phyloP scores from a whole-genome alignment of 106 monocot species.

The Narthecium ossifragum region DNA sequence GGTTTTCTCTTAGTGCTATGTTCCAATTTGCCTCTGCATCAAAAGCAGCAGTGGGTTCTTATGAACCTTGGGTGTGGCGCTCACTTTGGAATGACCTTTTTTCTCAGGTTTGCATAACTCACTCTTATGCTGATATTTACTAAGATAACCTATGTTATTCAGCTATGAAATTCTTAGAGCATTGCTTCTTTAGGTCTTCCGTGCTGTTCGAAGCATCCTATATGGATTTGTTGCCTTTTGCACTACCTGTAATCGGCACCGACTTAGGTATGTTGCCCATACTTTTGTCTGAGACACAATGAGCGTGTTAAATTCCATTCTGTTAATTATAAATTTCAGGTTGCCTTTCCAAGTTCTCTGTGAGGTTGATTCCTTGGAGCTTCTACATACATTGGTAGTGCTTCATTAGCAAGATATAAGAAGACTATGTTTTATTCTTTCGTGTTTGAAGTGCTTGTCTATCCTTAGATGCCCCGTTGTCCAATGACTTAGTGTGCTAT shows the following conservation, averaged over 20 bases:
- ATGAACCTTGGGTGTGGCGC: constrained; percentile 79
- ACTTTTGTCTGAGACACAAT: no score
- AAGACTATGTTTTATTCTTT: no score
- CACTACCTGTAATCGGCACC: constrained; percentile 85
- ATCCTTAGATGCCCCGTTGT: no score
- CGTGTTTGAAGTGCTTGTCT: no score
- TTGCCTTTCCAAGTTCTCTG: background rate
- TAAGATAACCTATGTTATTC: background rate
- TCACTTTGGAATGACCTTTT: constrained; percentile 95
- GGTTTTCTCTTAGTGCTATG: constrained; percentile 51
- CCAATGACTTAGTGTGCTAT: no score
- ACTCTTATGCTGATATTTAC: background rate
- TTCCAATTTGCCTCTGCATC: constrained; percentile 59
- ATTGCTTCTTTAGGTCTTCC: constrained; percentile 58
- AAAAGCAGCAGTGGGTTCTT: constrained; percentile 32
- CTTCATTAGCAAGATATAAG: no score
- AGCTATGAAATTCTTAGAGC: constrained; percentile 1
- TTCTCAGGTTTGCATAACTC: constrained; percentile 56
- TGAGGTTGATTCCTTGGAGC: background rate
- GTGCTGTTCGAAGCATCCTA: constrained; percentile 76
- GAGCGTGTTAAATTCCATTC: no score
- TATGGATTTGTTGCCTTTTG: constrained; percentile 95
- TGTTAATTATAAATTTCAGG: no score
- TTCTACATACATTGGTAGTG: no score
- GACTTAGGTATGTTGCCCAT: constrained; percentile 93